Conservation (phyloP, 768 basidiomycete species). For the Phylloporus sp. region DNA sequence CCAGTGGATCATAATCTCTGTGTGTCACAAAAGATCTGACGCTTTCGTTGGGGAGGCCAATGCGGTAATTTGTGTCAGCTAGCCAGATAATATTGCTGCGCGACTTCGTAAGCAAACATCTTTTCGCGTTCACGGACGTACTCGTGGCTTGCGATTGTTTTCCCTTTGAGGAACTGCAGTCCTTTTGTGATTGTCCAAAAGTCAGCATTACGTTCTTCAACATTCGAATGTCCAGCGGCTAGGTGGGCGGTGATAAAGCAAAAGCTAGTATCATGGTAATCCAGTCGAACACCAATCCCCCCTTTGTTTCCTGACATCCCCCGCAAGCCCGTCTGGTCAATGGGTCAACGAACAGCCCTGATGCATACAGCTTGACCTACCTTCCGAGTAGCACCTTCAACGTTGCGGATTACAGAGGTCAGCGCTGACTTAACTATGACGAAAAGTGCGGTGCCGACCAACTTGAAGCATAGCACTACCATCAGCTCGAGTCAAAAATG, state of each 20-base stretch:
- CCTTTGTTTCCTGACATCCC: slow-evolving; percentile 99
- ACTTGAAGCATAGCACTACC: slow-evolving; percentile 38
- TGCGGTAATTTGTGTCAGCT: slow-evolving; percentile 94
- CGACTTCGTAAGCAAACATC: slow-evolving; percentile 1
- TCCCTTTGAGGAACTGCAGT: slow-evolving; percentile 85
- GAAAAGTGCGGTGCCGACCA: slow-evolving; percentile 92
- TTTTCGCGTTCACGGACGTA: slow-evolving; percentile 36
- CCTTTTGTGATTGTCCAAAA: slow-evolving; percentile 83
- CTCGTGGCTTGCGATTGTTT: slow-evolving; percentile 88
- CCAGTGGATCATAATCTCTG: slow-evolving; percentile 66
- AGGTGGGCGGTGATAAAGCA: slow-evolving; percentile 96
- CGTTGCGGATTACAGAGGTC: slow-evolving; percentile 77
- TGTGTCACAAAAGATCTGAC: slow-evolving; percentile 62
- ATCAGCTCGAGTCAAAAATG: neutral
- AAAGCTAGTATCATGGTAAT: slow-evolving; percentile 86
- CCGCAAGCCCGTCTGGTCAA: slow-evolving; percentile 66
- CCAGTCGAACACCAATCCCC: slow-evolving; percentile 88
- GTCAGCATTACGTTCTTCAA: slow-evolving; percentile 88
- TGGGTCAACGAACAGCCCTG: neutral
- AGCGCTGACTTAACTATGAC: slow-evolving; percentile 77
- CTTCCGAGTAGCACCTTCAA: slow-evolving; percentile 90
- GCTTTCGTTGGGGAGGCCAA: slow-evolving; percentile 78
- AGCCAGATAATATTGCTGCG: slow-evolving; percentile 87
- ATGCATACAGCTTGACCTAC: slow-evolving; percentile 34
- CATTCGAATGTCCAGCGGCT: slow-evolving; percentile 89